Percentiles rank a stretch among this genome's conserved stretches.
phyloP scores from a whole-genome alignment of 768 basidiomycete species.

The Tricholomella constricta region DNA sequence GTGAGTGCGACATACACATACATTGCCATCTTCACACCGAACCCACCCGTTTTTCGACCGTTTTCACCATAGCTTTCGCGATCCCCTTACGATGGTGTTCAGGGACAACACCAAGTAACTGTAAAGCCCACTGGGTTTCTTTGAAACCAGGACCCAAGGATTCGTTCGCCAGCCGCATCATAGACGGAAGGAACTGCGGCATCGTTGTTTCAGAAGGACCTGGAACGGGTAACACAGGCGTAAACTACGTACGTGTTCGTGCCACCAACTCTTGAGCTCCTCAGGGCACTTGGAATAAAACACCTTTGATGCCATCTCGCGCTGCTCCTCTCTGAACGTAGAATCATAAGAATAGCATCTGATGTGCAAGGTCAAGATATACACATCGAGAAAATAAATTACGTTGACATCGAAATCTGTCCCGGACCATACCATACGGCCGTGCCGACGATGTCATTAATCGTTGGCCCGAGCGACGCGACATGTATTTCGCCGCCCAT shows the following conservation, averaged over 20 bases:
- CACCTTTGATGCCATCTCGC: constrained; percentile 27
- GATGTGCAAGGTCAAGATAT: not conserved
- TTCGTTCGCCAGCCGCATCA: constrained; percentile 15
- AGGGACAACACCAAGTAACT: constrained; percentile 30
- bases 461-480: constrained; percentile 21
- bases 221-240: not conserved
- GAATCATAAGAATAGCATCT: not conserved
- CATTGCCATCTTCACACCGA: not conserved
- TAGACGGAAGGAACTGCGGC: constrained; percentile 24
- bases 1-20: not conserved
- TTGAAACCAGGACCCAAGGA: constrained; percentile 22
- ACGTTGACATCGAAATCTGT: constrained; percentile 24
- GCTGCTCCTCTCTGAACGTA: constrained; percentile 24
- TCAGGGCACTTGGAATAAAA: constrained; percentile 23
- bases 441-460: constrained; percentile 29
- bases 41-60: constrained; percentile 25
- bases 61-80: constrained; percentile 26
- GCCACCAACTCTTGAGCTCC: constrained; percentile 29
- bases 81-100: constrained; percentile 32
- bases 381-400: not conserved
- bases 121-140: constrained; percentile 28
- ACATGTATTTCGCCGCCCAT: constrained; percentile 31
- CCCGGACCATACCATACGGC: constrained; percentile 35
- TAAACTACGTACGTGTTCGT: constrained; percentile 21
- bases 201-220: not conserved